phyloP scores from a whole-genome alignment of 2,329 filamentous ascomycete genomes.

The Aspergillus sp. region DNA sequence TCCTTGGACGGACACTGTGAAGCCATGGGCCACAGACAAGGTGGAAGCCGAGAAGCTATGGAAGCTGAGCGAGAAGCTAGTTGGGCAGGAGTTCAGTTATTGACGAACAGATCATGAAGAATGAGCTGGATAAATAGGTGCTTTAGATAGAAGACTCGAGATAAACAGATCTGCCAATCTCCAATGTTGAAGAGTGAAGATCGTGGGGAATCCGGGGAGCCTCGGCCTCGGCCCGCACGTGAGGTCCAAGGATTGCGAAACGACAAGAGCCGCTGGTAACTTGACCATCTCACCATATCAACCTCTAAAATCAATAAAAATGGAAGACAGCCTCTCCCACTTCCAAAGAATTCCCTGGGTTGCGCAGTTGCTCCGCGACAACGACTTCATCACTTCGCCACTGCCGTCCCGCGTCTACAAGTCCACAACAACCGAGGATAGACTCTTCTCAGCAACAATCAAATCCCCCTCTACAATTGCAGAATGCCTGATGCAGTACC shows the following conservation, averaged over 20 bases:
- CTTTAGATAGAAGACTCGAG: not conserved
- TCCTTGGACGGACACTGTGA: constrained; percentile 35
- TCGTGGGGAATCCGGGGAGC: too few species aligned
- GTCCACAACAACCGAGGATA: constrained; percentile 10
- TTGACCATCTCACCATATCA: not conserved
- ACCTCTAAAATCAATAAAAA: not conserved
- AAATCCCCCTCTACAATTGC: constrained; percentile 12
- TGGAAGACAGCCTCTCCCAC: constrained; percentile 4
- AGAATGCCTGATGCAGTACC: constrained; percentile 10
- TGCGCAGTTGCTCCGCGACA: constrained; percentile 8
- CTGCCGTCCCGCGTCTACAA: constrained; percentile 6
- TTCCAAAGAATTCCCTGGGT: constrained; percentile 15
- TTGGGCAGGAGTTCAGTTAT: constrained; percentile 38
- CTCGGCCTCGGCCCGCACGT: not conserved
- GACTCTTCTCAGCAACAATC: constrained; percentile 12
- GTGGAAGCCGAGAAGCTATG: constrained; percentile 45
- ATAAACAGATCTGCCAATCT: not conserved
- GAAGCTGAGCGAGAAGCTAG: constrained; percentile 48
- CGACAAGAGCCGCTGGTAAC: not conserved
- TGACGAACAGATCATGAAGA: not conserved
- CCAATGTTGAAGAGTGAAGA: not conserved
- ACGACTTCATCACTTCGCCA: constrained; percentile 1
- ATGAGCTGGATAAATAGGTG: not conserved
- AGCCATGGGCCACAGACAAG: constrained; percentile 23
- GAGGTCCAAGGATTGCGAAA: not conserved